Percentiles rank a stretch among this genome's conserved stretches.
Evolutionary conservation across 2,329 filamentous ascomycete genomes (phyloP).

Genomic region (Fusarium begoniae): DNA sequence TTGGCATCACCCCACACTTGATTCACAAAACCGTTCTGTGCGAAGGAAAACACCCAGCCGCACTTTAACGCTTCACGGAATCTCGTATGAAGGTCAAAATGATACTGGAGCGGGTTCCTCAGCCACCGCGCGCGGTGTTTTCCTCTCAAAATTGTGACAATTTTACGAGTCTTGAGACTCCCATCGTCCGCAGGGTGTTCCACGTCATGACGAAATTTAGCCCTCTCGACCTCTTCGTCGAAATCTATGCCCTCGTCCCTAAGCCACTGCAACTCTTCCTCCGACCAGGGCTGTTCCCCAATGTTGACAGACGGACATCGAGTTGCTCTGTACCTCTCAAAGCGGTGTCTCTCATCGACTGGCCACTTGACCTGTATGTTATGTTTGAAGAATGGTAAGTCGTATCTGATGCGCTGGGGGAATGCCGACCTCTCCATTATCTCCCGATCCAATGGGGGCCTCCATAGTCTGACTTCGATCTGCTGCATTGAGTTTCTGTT

Average conservation of each 20-base stretch:
- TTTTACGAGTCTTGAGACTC: too few species aligned
- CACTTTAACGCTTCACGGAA: too few species aligned
- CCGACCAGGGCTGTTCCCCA: accelerated
- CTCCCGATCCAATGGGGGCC: neutral
- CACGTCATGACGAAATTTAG: too few species aligned
- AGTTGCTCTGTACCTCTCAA: neutral
- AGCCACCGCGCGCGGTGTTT: neutral
- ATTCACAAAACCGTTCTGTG: neutral
- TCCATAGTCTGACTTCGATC: neutral
- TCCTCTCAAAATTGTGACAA: neutral
- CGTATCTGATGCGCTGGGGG: too few species aligned
- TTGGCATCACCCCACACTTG: neutral
- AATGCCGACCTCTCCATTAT: accelerated
- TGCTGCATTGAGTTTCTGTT: neutral
- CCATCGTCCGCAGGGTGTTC: too few species aligned
- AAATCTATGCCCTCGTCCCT: too few species aligned
- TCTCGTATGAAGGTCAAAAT: neutral
- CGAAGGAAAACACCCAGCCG: neutral
- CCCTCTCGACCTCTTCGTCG: too few species aligned
- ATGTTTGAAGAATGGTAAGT: neutral
- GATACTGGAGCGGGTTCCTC: neutral
- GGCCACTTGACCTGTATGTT: neutral
- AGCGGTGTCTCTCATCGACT: accelerated
- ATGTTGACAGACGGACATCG: neutral
- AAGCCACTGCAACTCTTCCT: neutral